Base-by-base conservation (phyloP, 768 basidiomycete genomes). In the Panellus pusillus region DNA sequence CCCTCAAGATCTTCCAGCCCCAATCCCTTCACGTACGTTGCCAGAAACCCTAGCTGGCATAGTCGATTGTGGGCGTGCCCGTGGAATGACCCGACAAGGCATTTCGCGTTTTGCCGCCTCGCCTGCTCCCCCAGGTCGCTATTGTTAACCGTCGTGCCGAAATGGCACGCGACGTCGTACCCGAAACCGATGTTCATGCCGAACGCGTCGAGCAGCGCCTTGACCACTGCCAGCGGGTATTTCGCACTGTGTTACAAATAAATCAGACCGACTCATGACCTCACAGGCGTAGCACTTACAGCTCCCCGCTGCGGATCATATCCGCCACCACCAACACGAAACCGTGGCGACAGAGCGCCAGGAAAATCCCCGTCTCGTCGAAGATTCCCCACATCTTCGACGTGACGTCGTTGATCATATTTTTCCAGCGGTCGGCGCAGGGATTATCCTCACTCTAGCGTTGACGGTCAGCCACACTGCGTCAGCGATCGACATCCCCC, bases 291-390 rank as follows among this genome's bases (percentile, higher is more conserved):
- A 24, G 5, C 28, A 66, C 71, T 46, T 60, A 74, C 73, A 73
- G 52, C 50, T 75, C 69, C 6, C 73, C 70, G 49, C 68, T 71
- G 6, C 42, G 38, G 9, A 72, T 44, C 70, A 74, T 71, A 46
- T 75, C 73, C 0, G 54, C 56, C 0, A 72, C 39, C 47, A 59
- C 61, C 1, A 70, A 47, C 19, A 68, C 50, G 0, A 71, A 59
- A 2, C 70, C 69, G 65, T 74, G 72, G 1, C 62, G 55, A 52
- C 74, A 75, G 7, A 65, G 64, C 54, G 56, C 43, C 0, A 69
- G 65, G 52, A 78, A 77, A 9, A 74, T 24, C 2, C 24, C 24
- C 24, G 24, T 24, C 24, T 24, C 24, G 24, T 24, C 24, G 24
- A 24, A 24, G 24, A 24, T 24, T 2, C 24, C 24, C 24, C 24